These are phyloP conservation scores for Claviceps capensis DNA, from an alignment of 2,329 filamentous ascomycete genomes.

Conservation along the genomic window DNA sequence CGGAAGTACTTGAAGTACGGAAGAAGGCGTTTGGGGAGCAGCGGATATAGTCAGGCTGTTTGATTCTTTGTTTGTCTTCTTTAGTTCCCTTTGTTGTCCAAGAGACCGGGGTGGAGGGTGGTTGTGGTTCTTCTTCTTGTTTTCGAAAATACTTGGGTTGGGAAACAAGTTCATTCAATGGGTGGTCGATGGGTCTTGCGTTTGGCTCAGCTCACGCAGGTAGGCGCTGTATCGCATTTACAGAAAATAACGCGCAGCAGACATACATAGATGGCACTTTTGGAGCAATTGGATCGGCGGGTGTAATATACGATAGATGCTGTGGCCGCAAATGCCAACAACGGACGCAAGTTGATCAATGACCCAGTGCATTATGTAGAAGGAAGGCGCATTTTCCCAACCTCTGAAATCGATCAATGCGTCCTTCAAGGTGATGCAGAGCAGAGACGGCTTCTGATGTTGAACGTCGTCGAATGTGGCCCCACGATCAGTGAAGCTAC, in stretches of 20 bases:
- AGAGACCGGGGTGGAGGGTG: neutral
- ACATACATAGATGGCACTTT: neutral
- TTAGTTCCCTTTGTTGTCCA: neutral
- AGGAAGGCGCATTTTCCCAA: neutral
- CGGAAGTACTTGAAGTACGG: constrained; percentile 65
- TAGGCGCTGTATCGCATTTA: neutral
- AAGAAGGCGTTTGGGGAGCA: constrained; percentile 35
- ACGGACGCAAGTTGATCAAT: neutral
- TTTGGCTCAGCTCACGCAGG: neutral
- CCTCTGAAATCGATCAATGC: neutral
- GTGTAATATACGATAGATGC: neutral
- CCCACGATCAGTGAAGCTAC: neutral
- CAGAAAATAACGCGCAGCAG: neutral
- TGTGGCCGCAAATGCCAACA: neutral
- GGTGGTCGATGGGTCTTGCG: neutral
- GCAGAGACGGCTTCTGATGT: neutral
- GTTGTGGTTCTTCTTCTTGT: neutral
- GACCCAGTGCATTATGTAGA: neutral
- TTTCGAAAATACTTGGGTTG: neutral
- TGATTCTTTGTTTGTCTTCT: constrained; percentile 18
- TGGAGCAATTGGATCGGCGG: neutral
- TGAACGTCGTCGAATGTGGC: neutral
- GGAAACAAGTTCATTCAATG: neutral
- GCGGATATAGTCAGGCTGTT: constrained; percentile 52
- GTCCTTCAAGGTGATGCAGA: neutral